Conservation (phyloP, 805 yeast genomes). For the Candida railenensis region DNA sequence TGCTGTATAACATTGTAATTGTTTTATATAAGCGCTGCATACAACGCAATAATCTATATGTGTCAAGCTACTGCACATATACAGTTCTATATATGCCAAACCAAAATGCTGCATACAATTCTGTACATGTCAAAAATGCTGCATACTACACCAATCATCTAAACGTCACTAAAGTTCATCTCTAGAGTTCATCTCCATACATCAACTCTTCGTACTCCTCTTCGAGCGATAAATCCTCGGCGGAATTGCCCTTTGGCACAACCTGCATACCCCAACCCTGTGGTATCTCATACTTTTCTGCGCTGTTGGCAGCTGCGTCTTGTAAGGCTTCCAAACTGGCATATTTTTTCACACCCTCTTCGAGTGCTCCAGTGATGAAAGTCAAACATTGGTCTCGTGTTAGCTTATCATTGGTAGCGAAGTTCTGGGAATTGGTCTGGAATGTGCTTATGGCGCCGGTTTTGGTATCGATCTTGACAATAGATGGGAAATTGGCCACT, state of each 20-base stretch:
- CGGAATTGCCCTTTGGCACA: not conserved
- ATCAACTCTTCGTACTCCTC: conserved; percentile 17
- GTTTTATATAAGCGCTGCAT: no score
- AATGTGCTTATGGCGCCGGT: conserved; percentile 21
- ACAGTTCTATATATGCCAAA: no score
- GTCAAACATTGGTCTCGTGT: conserved; percentile 12
- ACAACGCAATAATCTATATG: no score
- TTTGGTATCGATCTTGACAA: conserved; percentile 24
- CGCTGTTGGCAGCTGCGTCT: conserved; percentile 10
- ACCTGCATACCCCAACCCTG: not conserved
- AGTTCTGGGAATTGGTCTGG: conserved; percentile 22
- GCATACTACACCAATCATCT: no score
- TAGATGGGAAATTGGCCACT: conserved; percentile 33
- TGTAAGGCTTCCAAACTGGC: not conserved
- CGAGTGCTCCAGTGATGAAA: not conserved
- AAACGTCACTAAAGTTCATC: no score
- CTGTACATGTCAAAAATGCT: no score
- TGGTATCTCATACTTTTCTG: not conserved
- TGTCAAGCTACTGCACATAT: no score
- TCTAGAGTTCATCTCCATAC: conserved; percentile 1
- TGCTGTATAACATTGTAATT: no score
- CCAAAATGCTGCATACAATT: no score
- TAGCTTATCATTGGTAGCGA: conserved; percentile 15
- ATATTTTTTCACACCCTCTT: not conserved
- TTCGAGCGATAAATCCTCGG: conserved; percentile 9